Evolutionary conservation across 345 rosid species (phyloP).

Genomic region (Excoecaria agallocha): DNA sequence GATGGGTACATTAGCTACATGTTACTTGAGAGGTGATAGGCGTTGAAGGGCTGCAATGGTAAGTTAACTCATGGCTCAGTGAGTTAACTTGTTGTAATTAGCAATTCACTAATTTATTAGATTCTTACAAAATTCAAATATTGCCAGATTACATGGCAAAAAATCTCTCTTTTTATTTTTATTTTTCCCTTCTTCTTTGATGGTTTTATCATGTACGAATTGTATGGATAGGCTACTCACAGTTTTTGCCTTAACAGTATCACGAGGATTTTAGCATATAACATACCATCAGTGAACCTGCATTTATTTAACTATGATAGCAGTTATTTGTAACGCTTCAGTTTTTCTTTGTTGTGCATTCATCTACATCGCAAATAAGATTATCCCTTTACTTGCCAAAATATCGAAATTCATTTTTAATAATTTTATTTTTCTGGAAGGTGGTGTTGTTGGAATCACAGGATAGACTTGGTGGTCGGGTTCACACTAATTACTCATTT

Average conservation of each 20-base stretch:
- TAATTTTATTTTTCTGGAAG: slow-evolving; percentile 29
- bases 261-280: not conserved
- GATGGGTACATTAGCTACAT: not conserved
- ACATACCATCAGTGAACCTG: no score
- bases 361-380: not conserved
- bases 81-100: not conserved
- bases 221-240: not conserved
- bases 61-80: not conserved
- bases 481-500: slow-evolving; percentile 74
- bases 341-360: not conserved
- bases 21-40: not conserved
- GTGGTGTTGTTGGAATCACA: slow-evolving; percentile 77
- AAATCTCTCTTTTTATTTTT: no score
- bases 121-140: not conserved
- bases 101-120: not conserved
- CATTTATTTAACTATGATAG: not conserved
- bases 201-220: not conserved
- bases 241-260: not conserved
- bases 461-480: slow-evolving; percentile 82
- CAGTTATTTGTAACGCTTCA: not conserved
- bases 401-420: not conserved
- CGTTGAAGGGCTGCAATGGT: not conserved
- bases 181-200: not conserved
- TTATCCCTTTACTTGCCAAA: not conserved
- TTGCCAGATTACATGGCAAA: not conserved